Evolutionary conservation across 2,329 filamentous ascomycete genomes (phyloP).

Genomic region (Acephala macrosclerotiorum): DNA sequence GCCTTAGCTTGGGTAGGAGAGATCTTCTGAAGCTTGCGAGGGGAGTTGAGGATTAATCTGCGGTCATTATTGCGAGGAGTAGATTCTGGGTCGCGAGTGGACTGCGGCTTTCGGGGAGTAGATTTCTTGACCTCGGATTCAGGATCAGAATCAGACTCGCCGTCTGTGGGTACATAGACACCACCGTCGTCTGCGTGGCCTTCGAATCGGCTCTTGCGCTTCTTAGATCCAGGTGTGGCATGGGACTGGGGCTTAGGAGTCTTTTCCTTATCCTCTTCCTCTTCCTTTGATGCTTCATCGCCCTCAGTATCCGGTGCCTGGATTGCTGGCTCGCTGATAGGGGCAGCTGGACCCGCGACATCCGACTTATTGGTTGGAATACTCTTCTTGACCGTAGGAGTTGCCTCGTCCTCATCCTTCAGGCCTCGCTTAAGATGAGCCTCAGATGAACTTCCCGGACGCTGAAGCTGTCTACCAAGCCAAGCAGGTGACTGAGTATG

Average conservation of each 20-base stretch:
- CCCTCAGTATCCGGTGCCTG: not conserved
- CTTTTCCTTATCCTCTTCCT: conserved; percentile 10
- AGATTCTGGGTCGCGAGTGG: not conserved
- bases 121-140: conserved; percentile 32
- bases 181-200: conserved; percentile 32
- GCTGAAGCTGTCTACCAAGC: conserved; percentile 5
- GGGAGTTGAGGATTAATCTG: conserved; percentile 5
- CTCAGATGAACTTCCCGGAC: not conserved
- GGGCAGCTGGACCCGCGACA: not conserved
- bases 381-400: not conserved
- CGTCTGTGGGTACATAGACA: conserved; percentile 28
- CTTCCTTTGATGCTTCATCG: not conserved
- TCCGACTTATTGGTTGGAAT: not conserved
- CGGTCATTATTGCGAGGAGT: not conserved
- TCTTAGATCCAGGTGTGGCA: conserved; percentile 20
- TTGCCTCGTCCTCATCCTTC: conserved; percentile 9
- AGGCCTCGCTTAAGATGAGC: conserved; percentile 15
- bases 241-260: conserved; percentile 12
- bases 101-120: not conserved
- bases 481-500: not conserved
- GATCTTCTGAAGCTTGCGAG: conserved; percentile 33
- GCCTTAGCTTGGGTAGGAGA: conserved; percentile 11
- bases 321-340: not conserved
- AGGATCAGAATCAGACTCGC: conserved; percentile 22
- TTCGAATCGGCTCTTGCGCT: conserved; percentile 36